Evolutionary conservation across 306 rosid species (phyloP).

Genomic region (Sechiopsis laciniata): DNA sequence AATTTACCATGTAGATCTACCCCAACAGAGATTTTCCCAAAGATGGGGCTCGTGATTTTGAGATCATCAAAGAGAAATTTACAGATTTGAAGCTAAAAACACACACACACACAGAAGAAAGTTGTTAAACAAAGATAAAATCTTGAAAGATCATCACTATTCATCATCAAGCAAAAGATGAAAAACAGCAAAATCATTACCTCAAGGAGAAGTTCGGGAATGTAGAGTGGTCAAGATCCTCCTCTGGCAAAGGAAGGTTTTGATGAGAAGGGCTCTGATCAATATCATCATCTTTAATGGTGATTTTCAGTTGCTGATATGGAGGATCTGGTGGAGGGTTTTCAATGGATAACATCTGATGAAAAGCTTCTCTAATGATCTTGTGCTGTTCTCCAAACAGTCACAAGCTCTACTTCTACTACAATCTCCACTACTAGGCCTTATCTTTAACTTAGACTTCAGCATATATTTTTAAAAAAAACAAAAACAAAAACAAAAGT

Average conservation of each 20-base stretch:
- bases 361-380: constrained; percentile 44
- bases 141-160: constrained; percentile 9
- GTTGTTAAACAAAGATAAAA: no score
- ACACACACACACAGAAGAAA: no score
- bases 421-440: constrained; percentile 35
- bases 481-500: not conserved
- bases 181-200: constrained; percentile 16
- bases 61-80: no score
- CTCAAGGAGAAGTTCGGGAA: constrained; percentile 50
- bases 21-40: constrained; percentile 21
- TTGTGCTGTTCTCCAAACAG: constrained; percentile 46
- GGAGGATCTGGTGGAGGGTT: constrained; percentile 51
- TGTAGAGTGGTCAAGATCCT: constrained; percentile 29
- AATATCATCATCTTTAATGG: constrained; percentile 24
- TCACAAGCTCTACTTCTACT: constrained; percentile 34
- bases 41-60: not conserved
- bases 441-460: constrained; percentile 47
- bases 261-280: constrained; percentile 35
- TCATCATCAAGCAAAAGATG: not conserved
- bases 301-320: constrained; percentile 29
- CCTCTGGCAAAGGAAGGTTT: constrained; percentile 30
- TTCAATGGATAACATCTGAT: constrained; percentile 66
- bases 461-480: constrained; percentile 36
- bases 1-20: constrained; percentile 36
- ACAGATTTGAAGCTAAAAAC: no score